These are phyloP conservation scores for Amanita pallidorosea DNA, from an alignment of 768 basidiomycete species.

Conservation along the genomic window DNA sequence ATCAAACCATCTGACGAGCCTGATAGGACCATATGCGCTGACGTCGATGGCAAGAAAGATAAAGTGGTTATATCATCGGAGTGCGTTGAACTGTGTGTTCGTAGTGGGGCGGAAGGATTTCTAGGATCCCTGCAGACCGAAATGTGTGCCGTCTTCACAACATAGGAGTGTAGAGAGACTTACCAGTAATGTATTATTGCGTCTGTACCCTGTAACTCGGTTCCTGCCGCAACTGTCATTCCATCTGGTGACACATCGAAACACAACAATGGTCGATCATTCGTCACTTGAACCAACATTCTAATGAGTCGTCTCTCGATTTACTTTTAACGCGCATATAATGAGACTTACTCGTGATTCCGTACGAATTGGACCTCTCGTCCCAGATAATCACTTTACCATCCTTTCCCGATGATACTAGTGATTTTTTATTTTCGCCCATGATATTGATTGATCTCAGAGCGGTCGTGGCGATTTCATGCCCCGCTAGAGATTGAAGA, in stretches of 20 bases:
- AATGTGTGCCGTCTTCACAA: neutral
- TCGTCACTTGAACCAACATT: conserved; percentile 29
- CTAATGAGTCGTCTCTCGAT: conserved; percentile 2
- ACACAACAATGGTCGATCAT: conserved; percentile 39
- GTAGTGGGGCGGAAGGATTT: conserved; percentile 56
- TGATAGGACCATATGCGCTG: conserved; percentile 50
- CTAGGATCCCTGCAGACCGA: conserved; percentile 63
- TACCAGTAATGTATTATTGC: conserved; percentile 82
- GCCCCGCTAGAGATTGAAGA: conserved; percentile 41
- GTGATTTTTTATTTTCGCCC: conserved; percentile 28
- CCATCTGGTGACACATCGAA: conserved; percentile 68
- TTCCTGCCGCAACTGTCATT: conserved; percentile 68
- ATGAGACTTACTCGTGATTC: conserved; percentile 47
- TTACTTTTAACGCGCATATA: neutral
- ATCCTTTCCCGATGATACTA: conserved; percentile 63
- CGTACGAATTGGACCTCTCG: conserved; percentile 39
- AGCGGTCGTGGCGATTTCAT: conserved; percentile 45
- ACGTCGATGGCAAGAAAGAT: conserved; percentile 30
- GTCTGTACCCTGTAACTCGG: conserved; percentile 73
- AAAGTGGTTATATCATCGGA: conserved; percentile 87
- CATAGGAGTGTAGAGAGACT: neutral
- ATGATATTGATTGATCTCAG: conserved; percentile 34
- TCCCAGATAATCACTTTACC: conserved; percentile 72
- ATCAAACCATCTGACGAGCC: conserved; percentile 81
- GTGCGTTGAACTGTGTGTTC: conserved; percentile 78